Percentiles rank a stretch among this genome's conserved stretches.
phyloP scores from a whole-genome alignment of 2,329 filamentous ascomycete genomes.

The Neophaeococcomyces mojaviensis region DNA sequence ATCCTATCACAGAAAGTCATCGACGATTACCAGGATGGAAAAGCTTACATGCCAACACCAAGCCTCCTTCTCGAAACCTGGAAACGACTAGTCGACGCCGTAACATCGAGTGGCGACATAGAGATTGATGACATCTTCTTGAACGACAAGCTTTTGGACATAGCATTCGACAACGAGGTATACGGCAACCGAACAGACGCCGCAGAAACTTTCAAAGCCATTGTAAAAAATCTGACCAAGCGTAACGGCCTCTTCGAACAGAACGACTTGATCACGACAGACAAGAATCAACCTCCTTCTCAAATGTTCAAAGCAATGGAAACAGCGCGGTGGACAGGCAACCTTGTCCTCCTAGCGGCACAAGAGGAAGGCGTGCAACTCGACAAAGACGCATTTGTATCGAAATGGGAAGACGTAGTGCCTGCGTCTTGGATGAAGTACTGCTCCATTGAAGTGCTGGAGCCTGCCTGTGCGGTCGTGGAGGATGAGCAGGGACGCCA shows the following conservation, averaged over 20 bases:
- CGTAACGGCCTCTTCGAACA: not conserved
- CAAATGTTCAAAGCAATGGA: constrained; percentile 6
- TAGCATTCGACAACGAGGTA: not conserved
- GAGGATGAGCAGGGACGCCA: constrained; percentile 5
- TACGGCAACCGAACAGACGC: not conserved
- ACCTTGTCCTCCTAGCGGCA: not conserved
- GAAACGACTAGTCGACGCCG: constrained; percentile 13
- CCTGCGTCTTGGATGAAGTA: constrained; percentile 16
- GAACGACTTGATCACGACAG: not conserved
- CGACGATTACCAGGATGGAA: constrained; percentile 6
- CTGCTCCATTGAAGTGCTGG: constrained; percentile 11
- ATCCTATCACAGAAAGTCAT: constrained; percentile 9
- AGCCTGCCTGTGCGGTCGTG: not conserved
- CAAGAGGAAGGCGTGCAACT: not conserved
- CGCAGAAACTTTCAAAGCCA: not conserved
- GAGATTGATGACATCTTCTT: constrained; percentile 6
- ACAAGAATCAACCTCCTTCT: too few relatives aligned
- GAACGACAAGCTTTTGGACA: not conserved
- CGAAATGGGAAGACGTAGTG: constrained; percentile 13
- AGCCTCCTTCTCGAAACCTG: constrained; percentile 17
- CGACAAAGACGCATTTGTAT: constrained; percentile 8
- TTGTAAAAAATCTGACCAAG: not conserved
- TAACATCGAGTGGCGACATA: constrained; percentile 8
- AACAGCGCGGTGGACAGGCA: constrained; percentile 4
- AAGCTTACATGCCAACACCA: constrained; percentile 12